phyloP scores from a whole-genome alignment of 176 grass and related monocot species.

The Urochloa ruziziensis region DNA sequence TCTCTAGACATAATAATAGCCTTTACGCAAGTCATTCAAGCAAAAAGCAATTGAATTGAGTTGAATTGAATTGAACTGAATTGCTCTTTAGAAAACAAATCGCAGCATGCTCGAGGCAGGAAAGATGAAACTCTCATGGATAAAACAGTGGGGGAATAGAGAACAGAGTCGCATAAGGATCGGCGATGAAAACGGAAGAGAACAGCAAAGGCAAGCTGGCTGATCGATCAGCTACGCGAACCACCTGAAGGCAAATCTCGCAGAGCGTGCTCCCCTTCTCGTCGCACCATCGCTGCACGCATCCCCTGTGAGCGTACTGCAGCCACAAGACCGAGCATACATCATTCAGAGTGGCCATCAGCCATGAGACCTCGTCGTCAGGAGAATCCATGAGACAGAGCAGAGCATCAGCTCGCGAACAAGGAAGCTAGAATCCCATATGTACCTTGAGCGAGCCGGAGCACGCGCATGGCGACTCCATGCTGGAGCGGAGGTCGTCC shows the following conservation, averaged over 20 bases:
- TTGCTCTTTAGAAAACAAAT: neutral
- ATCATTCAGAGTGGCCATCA: neutral
- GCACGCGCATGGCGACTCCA: constrained; percentile 88
- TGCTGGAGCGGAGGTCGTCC: constrained; percentile 30
- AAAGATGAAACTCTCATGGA: neutral
- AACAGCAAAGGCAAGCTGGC: neutral
- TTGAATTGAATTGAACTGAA: neutral
- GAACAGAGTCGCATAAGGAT: neutral
- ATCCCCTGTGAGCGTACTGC: constrained; percentile 75
- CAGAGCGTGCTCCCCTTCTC: constrained; percentile 76
- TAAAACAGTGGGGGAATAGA: constrained; percentile 16
- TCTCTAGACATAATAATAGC: neutral
- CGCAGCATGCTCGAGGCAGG: neutral
- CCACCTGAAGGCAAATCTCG: constrained; percentile 82
- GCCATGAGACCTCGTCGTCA: neutral
- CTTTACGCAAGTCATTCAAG: neutral
- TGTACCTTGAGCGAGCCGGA: constrained; percentile 82
- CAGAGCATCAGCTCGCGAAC: neutral
- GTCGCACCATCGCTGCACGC: constrained; percentile 84
- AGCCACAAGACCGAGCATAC: neutral
- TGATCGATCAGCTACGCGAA: neutral
- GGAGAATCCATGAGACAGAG: neutral
- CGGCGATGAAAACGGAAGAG: neutral
- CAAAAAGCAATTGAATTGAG: neutral
- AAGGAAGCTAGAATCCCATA: neutral